Conservation (phyloP, 2,329 filamentous ascomycete genomes). For the Fusarium xylarioides region DNA sequence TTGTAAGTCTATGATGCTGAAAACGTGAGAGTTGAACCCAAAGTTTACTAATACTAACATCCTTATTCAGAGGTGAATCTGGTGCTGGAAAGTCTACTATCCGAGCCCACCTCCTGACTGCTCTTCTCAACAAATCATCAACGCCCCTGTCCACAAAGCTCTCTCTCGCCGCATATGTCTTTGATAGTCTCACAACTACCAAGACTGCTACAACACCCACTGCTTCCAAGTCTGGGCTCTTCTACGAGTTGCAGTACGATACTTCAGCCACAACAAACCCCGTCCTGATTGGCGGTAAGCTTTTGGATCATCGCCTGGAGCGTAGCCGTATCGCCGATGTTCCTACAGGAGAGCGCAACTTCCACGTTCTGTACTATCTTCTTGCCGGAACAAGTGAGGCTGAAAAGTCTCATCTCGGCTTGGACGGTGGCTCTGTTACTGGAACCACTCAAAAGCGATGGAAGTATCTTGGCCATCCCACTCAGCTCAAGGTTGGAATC, state of each 20-base stretch:
- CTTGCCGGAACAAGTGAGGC: conserved; percentile 89
- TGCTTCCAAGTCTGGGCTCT: conserved; percentile 93
- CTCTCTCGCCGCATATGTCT: conserved; percentile 92
- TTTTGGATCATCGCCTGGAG: conserved; percentile 92
- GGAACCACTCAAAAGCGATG: conserved; percentile 79
- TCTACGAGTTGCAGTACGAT: conserved; percentile 97
- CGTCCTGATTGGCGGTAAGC: conserved; percentile 89
- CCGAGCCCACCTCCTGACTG: conserved; percentile 85
- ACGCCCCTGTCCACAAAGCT: conserved; percentile 94
- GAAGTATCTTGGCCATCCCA: conserved; percentile 96
- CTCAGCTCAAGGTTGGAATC: conserved; percentile 95
- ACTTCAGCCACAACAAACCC: conserved; percentile 85
- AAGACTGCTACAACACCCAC: conserved; percentile 96
- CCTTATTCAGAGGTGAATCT: conserved; percentile 79
- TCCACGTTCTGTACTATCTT: conserved; percentile 95
- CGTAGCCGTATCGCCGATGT: conserved; percentile 90
- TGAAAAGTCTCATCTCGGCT: conserved; percentile 85
- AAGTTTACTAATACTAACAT: conserved; percentile 43
- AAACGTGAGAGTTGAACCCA: background rate
- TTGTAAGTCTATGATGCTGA: conserved; percentile 66
- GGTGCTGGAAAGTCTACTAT: conserved; percentile 96
- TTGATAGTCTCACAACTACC: conserved; percentile 95
- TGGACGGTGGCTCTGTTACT: conserved; percentile 59
- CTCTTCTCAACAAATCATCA: conserved; percentile 87
- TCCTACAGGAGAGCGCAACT: conserved; percentile 94